Evolutionary conservation across 1,284 basidiomycete species (phyloP), one percentile per base, ranked within the genome.

Genomic region (Fomitopsis palustris): DNA sequence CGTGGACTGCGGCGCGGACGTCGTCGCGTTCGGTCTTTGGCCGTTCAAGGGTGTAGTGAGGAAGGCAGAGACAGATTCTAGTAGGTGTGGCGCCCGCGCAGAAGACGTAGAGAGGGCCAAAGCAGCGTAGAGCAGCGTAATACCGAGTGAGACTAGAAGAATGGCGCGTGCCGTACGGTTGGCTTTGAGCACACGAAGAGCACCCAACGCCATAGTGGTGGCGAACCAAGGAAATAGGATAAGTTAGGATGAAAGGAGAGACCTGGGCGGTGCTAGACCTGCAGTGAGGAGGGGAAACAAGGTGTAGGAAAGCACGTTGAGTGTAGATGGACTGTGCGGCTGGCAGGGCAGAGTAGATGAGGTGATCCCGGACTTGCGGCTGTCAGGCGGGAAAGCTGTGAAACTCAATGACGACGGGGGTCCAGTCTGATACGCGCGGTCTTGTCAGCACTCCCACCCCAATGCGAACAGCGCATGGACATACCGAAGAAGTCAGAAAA

Each of bases 61-160:
- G 39, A 41, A 55, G 10, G 27, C 41, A n/a, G n/a, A 23, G 4
- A 43, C 31, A 27, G 39, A 55, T 9, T 39, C 27, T 4, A 52
- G 55, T n/a, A 49, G 47, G 59, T 41, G 65, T 67, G 56, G 74
- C 64, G 73, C 75, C 49, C 54, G 33, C 19, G 31, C 31, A 6
- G 52, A 19, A 9, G 42, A 25, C 8, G 33, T 29, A 17, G 33
- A 17, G 5, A 59, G 45, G 6, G 37, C 9, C 8, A 38, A 35
- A 12, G 10, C 37, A 16, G n/a, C n/a, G 16, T 35, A 49, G 25
- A 56, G 33, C 8, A 37, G 10, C 21, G 17, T 21, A 17, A 41
- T 21, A 42, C 59, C 59, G 21, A 49, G n/a, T 1, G 35, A 31
- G 17, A 55, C 51, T 31, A 61, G 39, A 5, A 56, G 45, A 6